These are phyloP conservation scores for Trichoderma aggressivum DNA, from an alignment of 2,329 filamentous ascomycete genomes.

Conservation along the genomic window DNA sequence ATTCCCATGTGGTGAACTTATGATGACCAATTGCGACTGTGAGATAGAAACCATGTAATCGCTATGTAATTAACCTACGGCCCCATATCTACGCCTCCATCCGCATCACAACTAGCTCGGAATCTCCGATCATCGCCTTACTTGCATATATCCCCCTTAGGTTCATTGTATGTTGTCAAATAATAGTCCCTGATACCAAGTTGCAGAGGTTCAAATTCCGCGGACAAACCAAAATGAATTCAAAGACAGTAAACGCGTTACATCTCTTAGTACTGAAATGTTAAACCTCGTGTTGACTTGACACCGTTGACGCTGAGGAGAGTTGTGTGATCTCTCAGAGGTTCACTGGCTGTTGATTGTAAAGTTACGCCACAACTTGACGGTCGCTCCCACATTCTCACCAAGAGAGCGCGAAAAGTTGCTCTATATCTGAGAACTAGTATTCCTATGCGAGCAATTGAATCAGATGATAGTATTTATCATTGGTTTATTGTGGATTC, in stretches of 20 bases:
- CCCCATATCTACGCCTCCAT: not conserved
- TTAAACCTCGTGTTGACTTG: not conserved
- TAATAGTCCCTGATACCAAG: not conserved
- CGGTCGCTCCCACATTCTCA: not conserved
- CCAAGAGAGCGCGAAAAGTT: not conserved
- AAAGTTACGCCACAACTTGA: not conserved
- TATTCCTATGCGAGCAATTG: not conserved
- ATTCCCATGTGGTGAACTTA: not conserved
- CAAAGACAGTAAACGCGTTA: not conserved
- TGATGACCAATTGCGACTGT: not conserved
- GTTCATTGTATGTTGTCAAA: not conserved
- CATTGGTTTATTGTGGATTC: not conserved
- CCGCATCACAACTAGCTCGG: not conserved
- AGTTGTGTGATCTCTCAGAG: not conserved
- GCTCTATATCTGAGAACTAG: not conserved
- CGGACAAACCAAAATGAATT: not conserved
- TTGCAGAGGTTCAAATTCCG: not conserved
- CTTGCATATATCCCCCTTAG: not conserved
- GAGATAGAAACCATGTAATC: not conserved
- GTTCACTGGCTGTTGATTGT: not conserved
- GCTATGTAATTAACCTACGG: fast-evolving
- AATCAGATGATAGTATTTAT: not conserved
- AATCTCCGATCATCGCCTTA: not conserved
- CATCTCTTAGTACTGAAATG: not conserved
- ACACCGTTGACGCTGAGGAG: not conserved